Evolutionary conservation across 257 asterid genomes (phyloP), one percentile per base, ranked within the genome.

Genomic region (Mentha longifolia): DNA sequence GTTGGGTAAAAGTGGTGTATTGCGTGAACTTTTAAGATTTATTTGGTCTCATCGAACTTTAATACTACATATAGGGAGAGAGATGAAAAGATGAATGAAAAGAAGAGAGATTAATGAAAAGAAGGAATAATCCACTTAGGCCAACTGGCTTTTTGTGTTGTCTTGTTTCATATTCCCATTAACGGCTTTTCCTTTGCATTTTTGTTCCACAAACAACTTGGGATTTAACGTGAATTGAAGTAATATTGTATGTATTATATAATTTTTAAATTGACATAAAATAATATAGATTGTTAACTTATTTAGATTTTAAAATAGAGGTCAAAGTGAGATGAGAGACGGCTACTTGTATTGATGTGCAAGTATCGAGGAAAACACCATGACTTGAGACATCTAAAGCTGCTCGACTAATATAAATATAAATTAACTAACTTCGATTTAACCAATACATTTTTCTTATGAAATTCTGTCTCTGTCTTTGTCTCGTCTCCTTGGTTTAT

Each of bases 301-400:
- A 22, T 22, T 22, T 22, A 0, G 25, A 22, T 22, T 22, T 0
- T 7, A 13, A 35, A 19, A 10, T 15, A 65, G 7, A 16, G 65
- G 65, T 57, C 55, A 69, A 57, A 64, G 65, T 58, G 61, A 42
- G 63, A 30, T 41, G 45, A 47, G 45, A 47, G 78, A 50, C 19
- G 65, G 76, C 77, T 64, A 47, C 51, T 55, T 67, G 78, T 72
- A 65, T 74, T 58, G 69, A 11, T 61, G 61, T 20, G 54, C 35
- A 25, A 12, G 30, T 45, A 54, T 75, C 41, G 49, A 50, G 73
- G 67, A 70, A 72, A 75, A 67, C 70, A 71, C 70, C 78, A 79
- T 30, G 60, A 20, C 52, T 51, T 51, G 65, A 71, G 78, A 67
- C 79, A 72, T 61, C 16, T 17, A 65, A 49, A 16, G 46, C 1